Evolutionary conservation across 306 rosid species (phyloP).

Genomic region (Crataegus laevigata): DNA sequence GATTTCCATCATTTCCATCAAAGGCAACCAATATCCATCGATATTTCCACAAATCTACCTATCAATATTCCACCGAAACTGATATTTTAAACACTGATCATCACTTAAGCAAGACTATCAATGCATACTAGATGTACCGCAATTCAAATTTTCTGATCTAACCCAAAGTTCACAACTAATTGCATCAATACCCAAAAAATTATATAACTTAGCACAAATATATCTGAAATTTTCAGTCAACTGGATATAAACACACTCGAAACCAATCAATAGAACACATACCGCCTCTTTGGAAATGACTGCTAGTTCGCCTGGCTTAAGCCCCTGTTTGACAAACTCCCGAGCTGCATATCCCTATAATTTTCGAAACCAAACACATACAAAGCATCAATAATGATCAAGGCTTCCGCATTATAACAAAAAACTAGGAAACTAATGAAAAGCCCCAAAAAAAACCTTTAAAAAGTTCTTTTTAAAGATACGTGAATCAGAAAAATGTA

Average conservation of each 20-base stretch:
- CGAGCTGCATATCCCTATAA: constrained; percentile 92
- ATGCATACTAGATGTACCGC: neutral
- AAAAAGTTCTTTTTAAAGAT: no score
- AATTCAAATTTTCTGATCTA: neutral
- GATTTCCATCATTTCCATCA: no score
- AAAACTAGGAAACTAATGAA: no score
- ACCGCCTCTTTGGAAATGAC: constrained; percentile 92
- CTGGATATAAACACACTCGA: neutral
- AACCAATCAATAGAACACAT: neutral
- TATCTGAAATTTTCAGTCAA: neutral
- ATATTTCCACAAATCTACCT: no score
- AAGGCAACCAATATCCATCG: no score
- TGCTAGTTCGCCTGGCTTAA: constrained; percentile 85
- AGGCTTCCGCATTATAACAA: neutral
- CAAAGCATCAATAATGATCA: neutral
- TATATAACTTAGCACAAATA: neutral
- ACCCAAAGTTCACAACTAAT: neutral
- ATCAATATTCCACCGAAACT: no score
- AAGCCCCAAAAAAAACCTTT: no score
- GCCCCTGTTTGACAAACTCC: constrained; percentile 77
- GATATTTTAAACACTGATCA: no score
- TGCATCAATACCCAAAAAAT: neutral
- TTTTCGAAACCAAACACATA: neutral
- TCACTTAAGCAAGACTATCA: neutral
- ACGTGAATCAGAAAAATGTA: no score